A percentile compares a stretch with the other conserved stretches of the same genome.
phyloP scores from a whole-genome alignment of 495 filamentous ascomycete species.

The Aspergillus funiculosus region DNA sequence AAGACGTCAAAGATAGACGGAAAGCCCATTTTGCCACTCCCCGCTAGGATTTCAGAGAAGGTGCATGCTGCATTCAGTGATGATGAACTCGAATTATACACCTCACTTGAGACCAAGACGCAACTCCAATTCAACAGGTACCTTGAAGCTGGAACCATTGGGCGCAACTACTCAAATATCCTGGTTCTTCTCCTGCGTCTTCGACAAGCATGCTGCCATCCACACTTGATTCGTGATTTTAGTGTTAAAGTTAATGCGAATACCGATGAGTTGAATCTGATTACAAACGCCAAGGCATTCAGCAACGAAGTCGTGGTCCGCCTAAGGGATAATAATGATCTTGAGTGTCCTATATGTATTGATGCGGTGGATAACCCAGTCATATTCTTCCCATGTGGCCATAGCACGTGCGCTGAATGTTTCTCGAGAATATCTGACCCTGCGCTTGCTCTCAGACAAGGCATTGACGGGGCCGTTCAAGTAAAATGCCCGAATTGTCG shows the following conservation, averaged over 20 bases:
- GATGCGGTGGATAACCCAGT: slow-evolving; percentile 69
- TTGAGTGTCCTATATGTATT: slow-evolving; percentile 75
- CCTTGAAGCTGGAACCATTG: slow-evolving; percentile 62
- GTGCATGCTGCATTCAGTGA: slow-evolving; percentile 66
- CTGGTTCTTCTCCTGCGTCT: slow-evolving; percentile 82
- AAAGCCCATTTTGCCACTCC: slow-evolving; percentile 71
- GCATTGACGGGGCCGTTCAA: slow-evolving; percentile 49
- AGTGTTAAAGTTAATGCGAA: slow-evolving; percentile 47
- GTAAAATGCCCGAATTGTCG: slow-evolving; percentile 75
- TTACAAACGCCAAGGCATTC: slow-evolving; percentile 61
- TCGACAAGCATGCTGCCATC: slow-evolving; percentile 83
- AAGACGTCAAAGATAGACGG: slow-evolving; percentile 84
- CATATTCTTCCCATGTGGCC: slow-evolving; percentile 82
- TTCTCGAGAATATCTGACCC: slow-evolving; percentile 67
- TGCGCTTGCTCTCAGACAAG: slow-evolving; percentile 45
- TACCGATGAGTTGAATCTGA: slow-evolving; percentile 56
- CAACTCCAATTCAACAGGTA: slow-evolving; percentile 73
- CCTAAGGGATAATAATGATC: slow-evolving; percentile 55
- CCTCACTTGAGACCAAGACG: slow-evolving; percentile 59
- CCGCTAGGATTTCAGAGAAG: slow-evolving; percentile 59
- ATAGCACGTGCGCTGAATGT: slow-evolving; percentile 74
- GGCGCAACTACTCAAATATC: slow-evolving; percentile 76
- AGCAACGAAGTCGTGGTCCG: slow-evolving; percentile 56
- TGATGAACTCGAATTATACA: slow-evolving; percentile 68
- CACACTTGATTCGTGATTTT: slow-evolving; percentile 78